phyloP scores from a whole-genome alignment of 2,329 filamentous ascomycete species.

The Amauroascus verrucosus region DNA sequence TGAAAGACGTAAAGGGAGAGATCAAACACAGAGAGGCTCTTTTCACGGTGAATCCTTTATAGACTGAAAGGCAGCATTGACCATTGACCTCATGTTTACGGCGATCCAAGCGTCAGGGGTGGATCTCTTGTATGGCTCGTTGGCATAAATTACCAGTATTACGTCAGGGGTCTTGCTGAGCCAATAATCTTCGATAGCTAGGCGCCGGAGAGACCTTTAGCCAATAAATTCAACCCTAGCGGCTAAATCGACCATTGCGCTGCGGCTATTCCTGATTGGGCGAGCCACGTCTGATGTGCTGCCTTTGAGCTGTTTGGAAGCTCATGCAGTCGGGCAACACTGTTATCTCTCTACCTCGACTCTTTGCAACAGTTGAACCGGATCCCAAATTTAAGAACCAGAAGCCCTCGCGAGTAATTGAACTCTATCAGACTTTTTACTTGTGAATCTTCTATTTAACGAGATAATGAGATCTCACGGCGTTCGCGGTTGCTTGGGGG shows the following conservation, averaged over 20 bases:
- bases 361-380: neutral
- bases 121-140: neutral
- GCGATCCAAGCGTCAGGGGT: neutral
- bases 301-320: slow-evolving; percentile 10
- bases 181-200: neutral
- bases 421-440: neutral
- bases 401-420: neutral
- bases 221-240: neutral
- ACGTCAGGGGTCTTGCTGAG: neutral
- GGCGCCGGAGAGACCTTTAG: neutral
- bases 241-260: neutral
- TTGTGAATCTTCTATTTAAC: neutral
- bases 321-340: neutral
- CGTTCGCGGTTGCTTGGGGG: slow-evolving; percentile 16
- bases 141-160: slow-evolving; percentile 8
- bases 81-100: slow-evolving; percentile 4
- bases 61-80: neutral
- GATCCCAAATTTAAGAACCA: neutral
- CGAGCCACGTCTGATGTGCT: slow-evolving; percentile 14
- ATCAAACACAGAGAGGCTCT: neutral
- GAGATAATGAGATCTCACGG: slow-evolving; percentile 15
- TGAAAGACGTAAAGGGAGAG: neutral
- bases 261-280: slow-evolving; percentile 14
- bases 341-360: neutral
- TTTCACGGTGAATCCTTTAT: neutral